Base-by-base conservation (phyloP, 345 rosid genomes). In the Bruguiera sexangula region DNA sequence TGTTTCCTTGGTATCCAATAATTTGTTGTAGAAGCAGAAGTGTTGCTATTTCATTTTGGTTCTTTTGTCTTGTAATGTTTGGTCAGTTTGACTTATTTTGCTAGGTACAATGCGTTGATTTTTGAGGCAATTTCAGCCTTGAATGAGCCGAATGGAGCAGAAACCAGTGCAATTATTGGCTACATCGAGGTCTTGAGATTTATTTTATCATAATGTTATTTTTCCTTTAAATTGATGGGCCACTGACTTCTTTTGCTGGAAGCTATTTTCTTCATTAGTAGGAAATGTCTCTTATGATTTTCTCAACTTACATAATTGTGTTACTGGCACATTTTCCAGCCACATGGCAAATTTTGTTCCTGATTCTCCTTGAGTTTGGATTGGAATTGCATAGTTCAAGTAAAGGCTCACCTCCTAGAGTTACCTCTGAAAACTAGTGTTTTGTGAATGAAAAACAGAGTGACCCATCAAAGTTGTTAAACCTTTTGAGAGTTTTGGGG, bases 41-140 rank as follows among this genome's bases (percentile, higher is more conserved):
- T 5, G 43, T 6, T 11, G 20, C 34, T 46, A 3, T 21, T 8
- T 51, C 8, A 1, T 21, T 24, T 30, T 31, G 5, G 4, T 30
- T 0, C 53, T 43, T n/a, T 39, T 39, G 13, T 39, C 31, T 6
- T 69, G 46, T 61, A 60, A 29, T 56, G 34, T 56, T 63, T 69
- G 30, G 54, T 43, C 56, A 67, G 61, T 16, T 16, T 69, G 63
- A 34, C 24, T 46, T 50, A 16, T 34, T 67, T 77, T 71, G n/a
- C 19, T 75, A 90, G 92, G 85, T 87, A 85, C 68, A 80, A 86
- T 73, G 82, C 81, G 50, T 57, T 88, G 88, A 92, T 95, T 72
- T 82, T 84, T 70, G 97, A 95, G 86, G 99, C 99, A 16, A 73
- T 95, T 70, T 32, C 84, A 65, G 74, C 79, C 15, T 79, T 85